Base-by-base conservation (phyloP, 768 basidiomycete genomes). In the Boletus pseudopeckii region DNA sequence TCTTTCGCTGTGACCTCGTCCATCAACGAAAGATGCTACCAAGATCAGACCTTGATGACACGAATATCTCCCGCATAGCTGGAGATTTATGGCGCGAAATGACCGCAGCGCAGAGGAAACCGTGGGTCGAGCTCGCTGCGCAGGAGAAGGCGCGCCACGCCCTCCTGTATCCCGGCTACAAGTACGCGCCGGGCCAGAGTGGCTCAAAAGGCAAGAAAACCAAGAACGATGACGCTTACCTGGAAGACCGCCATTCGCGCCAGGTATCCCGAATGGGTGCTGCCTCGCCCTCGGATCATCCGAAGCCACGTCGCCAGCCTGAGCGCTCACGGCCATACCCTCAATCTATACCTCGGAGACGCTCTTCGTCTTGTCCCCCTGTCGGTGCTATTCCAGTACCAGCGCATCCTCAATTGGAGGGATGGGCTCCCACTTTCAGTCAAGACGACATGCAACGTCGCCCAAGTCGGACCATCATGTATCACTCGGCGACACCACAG, bases 1-100 rank as follows among this genome's bases (percentile, higher is more conserved):
- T 90, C 56, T 91, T 88, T 65, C 79, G 89, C 39, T 86, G 82
- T 64, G 82, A 89, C 64, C 83, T 88, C 49, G 82, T 86, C 15
- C 77, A 81, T 47, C 81, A 86, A 56, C 77, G 82, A 49, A 77
- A 81, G 55, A 74, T 80, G 44, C 81, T 84, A 0, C 65, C 73
- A 10, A 69, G 73, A 39, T 78, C 82, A 3, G 83, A 87, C 65
- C 75, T 75, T 15, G 80, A 88, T 59, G 85, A 89, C 64, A 79
- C 82, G 53, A 85, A 87, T 59, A 79, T 90, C 49, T 83, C 81
- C 4, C 77, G 84, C 48, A 80, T 85, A 51, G 85, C 82, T 0
- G 88, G 86, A 0, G 74, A 74, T 44, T 72, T 88, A 53, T 90
- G 88, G 88, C 75, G 75, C 42, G 73, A 76, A 48, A 80, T 88